Evolutionary conservation across 495 filamentous ascomycete species (phyloP).

Genomic region (Penicillium chermesinum): DNA sequence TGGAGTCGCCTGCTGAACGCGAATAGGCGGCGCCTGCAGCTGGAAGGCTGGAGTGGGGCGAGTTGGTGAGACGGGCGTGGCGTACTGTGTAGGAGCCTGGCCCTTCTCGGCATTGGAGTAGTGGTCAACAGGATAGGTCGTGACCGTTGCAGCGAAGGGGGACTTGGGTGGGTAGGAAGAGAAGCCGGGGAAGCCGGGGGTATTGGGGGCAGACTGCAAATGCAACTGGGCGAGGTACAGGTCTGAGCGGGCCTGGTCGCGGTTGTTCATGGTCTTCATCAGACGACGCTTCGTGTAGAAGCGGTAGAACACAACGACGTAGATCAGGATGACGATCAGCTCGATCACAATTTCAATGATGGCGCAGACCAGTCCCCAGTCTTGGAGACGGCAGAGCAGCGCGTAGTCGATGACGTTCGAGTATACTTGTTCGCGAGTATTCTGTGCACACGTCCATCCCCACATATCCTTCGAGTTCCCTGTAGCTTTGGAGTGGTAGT

Average conservation of each 20-base stretch:
- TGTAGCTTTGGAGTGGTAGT: constrained; percentile 68
- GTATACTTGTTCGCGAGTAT: constrained; percentile 70
- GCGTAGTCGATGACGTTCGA: constrained; percentile 75
- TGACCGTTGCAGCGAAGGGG: constrained; percentile 24
- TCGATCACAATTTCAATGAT: constrained; percentile 97
- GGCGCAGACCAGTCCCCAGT: constrained; percentile 93
- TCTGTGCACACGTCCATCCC: constrained; percentile 94
- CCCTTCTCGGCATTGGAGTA: constrained; percentile 57
- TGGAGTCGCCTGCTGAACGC: constrained; percentile 72
- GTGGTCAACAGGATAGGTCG: constrained; percentile 35
- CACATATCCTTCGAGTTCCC: constrained; percentile 81
- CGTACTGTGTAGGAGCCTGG: constrained; percentile 40
- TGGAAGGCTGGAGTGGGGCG: constrained; percentile 59
- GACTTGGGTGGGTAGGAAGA: constrained; percentile 45
- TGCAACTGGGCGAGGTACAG: constrained; percentile 94
- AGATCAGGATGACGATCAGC: constrained; percentile 83
- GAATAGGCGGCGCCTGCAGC: constrained; percentile 76
- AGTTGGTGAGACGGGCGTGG: constrained; percentile 47
- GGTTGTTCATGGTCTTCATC: constrained; percentile 91
- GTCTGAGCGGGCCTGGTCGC: constrained; percentile 88
- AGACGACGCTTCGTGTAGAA: constrained; percentile 93
- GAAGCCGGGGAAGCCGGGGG: constrained; percentile 64
- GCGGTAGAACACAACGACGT: constrained; percentile 91
- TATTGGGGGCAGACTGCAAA: constrained; percentile 89
- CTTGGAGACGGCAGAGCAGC: constrained; percentile 93